Evolutionary conservation across 2,329 filamentous ascomycete genomes (phyloP), one percentile per base, ranked within the genome.

Genomic region (Chaetomium olivaceum): DNA sequence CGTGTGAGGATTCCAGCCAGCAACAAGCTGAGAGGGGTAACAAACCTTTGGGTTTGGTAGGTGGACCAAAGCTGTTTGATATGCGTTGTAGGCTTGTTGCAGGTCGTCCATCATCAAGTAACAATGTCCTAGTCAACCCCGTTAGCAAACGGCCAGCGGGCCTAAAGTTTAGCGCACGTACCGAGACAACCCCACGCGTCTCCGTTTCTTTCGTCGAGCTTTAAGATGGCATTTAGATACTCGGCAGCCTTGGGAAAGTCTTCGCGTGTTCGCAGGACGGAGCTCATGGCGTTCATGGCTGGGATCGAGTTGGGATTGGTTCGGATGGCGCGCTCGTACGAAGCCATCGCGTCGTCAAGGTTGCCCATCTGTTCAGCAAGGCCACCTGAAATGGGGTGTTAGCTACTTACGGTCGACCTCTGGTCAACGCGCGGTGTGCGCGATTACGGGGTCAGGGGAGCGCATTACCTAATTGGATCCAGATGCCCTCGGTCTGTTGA

Each of bases 61-160:
- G 77, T 98, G 94, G 69, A 97, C 94, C 7, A 98, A 81, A 6
- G 95, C 95, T 76, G 96, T 92, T 77, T 99, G 95, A 76, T 99
- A 99, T 0, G 95, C 93, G 36, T 92, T 91, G 74, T 99, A 99
- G 0, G 95, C 95, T 75, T 98, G 93, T 79, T 98, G 95, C 39
- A 98, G 80, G 74, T 97, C 94, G 75, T 99, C 95, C 87, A 97
- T 96, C 95, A 99, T 99, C 29, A 99, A 83, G 76, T 94, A 96
- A 80, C 95, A 98, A 77, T 98, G 95, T n/a, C 95, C 92, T 94
- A 71, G 16, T 54, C 33, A 8, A 2, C 19, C 1, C 2, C 1
- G 62, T 67, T 33, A 68, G 57, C 33, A 23, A 21, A 43, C 16
- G 19, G 3, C 21, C 43, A 4, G 55, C 3, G 21, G 23, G 9